Conservation (phyloP, 306 rosid species). For the Inga leiocalycina region DNA sequence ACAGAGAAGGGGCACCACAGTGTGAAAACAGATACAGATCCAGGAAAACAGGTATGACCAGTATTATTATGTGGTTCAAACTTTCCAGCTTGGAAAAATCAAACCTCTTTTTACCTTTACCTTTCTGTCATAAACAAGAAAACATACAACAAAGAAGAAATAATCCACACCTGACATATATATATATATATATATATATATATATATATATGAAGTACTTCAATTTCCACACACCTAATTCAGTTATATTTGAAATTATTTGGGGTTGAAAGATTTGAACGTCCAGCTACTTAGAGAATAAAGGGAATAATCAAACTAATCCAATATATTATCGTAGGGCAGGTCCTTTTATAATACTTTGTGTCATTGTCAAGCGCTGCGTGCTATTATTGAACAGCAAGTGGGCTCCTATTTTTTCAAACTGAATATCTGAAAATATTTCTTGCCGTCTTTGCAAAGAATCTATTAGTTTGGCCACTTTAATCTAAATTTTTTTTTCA, state of each 20-base stretch:
- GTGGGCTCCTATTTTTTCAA: not conserved
- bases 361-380: not conserved
- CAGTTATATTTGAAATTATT: not conserved
- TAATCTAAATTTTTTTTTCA: not conserved
- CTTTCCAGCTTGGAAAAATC: not conserved
- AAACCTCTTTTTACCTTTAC: not conserved
- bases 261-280: not conserved
- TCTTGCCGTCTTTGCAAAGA: constrained; percentile 10
- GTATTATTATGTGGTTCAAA: not conserved
- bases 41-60: not conserved
- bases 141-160: not conserved
- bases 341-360: not conserved
- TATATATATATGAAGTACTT: too few relatives aligned
- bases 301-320: not conserved
- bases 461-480: not conserved
- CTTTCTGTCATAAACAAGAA: not conserved
- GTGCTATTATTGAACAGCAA: not conserved
- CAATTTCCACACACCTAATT: not conserved
- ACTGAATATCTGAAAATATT: not conserved
- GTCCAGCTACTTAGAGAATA: not conserved
- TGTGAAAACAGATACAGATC: not conserved
- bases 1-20: not conserved
- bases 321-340: not conserved
- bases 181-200: too few relatives aligned
- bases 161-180: not conserved